Conservation (phyloP, 2,329 filamentous ascomycete genomes). For the Aspergillus sp. region DNA sequence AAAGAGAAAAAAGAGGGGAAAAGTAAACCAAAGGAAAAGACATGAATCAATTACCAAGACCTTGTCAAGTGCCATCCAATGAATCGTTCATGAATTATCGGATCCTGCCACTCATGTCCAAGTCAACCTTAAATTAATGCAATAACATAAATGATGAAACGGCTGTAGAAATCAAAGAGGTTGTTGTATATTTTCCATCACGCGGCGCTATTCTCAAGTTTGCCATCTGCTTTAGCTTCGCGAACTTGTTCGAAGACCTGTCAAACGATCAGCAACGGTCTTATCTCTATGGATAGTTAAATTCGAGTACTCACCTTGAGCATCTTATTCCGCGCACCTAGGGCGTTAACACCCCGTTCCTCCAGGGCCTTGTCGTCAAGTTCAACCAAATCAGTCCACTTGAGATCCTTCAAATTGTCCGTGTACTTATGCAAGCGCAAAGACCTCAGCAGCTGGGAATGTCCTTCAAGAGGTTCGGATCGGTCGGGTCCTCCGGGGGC, state of each 20-base stretch:
- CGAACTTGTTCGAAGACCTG: slow-evolving; percentile 92
- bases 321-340: slow-evolving; percentile 95
- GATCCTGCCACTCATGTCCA: slow-evolving; percentile 21
- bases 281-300: no score
- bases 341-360: slow-evolving; percentile 84
- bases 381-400: slow-evolving; percentile 88
- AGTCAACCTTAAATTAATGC: slow-evolving; percentile 21
- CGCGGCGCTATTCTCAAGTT: slow-evolving; percentile 40
- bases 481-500: slow-evolving; percentile 94
- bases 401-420: slow-evolving; percentile 93
- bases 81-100: slow-evolving; percentile 16
- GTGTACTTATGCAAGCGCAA: slow-evolving; percentile 97
- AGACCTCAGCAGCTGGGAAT: slow-evolving; percentile 91
- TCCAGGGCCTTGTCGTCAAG: slow-evolving; percentile 90
- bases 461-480: slow-evolving; percentile 80
- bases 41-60: slow-evolving; percentile 10
- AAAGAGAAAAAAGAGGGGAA: background rate
- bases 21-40: background rate
- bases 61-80: slow-evolving; percentile 11
- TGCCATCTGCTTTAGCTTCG: slow-evolving; percentile 67
- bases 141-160: slow-evolving; percentile 18
- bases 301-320: slow-evolving; percentile 58
- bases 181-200: slow-evolving; percentile 17
- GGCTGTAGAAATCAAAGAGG: slow-evolving; percentile 6
- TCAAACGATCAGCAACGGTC: background rate